Evolutionary conservation across 805 yeast genomes (phyloP).

Genomic region (Suhomyces prunicola): DNA sequence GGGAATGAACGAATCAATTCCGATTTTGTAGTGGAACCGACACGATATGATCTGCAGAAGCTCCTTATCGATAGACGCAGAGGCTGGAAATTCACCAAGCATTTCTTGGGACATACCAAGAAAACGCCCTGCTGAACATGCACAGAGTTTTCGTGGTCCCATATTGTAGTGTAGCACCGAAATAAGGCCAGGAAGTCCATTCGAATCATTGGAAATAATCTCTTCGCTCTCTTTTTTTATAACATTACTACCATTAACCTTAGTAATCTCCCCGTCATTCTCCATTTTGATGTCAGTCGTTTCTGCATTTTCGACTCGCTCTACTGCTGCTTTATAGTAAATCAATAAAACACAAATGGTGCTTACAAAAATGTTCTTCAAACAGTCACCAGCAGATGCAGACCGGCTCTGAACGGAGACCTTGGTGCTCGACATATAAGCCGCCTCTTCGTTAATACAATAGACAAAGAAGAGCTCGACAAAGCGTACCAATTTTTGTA

Average conservation of each 20-base stretch:
- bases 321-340: constrained; percentile 26
- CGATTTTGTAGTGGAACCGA: constrained; percentile 64
- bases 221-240: not conserved
- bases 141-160: constrained; percentile 70
- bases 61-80: constrained; percentile 53
- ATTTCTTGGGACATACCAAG: constrained; percentile 57
- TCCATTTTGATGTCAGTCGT: not conserved
- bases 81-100: constrained; percentile 39
- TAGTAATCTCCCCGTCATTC: too few species aligned
- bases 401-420: constrained; percentile 45
- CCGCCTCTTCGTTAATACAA: constrained; percentile 52
- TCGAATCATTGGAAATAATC: too few species aligned
- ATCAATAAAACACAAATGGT: constrained; percentile 35
- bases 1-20: constrained; percentile 59
- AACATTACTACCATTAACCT: not conserved
- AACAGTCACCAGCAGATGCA: constrained; percentile 36
- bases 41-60: constrained; percentile 77
- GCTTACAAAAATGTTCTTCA: constrained; percentile 46
- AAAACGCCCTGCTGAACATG: constrained; percentile 57
- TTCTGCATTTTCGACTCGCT: not conserved
- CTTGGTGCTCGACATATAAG: constrained; percentile 33
- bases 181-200: not conserved
- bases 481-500: constrained; percentile 23
- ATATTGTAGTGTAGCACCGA: constrained; percentile 65
- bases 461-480: constrained; percentile 48